These are phyloP conservation scores for Aspergillus mulundensis DNA, from an alignment of 495 filamentous ascomycete species.

Conservation along the genomic window DNA sequence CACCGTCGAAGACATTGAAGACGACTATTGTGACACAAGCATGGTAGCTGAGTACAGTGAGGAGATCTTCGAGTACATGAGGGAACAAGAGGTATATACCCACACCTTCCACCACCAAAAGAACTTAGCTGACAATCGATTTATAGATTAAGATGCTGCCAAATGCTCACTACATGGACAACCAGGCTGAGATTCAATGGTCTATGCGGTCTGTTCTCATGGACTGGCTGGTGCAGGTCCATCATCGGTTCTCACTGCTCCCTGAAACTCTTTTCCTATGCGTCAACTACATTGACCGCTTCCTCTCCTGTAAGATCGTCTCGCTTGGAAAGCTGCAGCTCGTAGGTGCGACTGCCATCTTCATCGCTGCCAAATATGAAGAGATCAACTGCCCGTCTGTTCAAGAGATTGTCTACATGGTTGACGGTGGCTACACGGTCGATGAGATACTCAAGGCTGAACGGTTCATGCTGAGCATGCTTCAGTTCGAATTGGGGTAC, in stretches of 20 bases:
- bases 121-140: constrained; percentile 17
- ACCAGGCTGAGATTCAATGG: constrained; percentile 96
- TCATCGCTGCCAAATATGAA: constrained; percentile 96
- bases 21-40: constrained; percentile 89
- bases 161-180: constrained; percentile 91
- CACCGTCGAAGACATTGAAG: constrained; percentile 65
- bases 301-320: constrained; percentile 90
- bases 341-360: constrained; percentile 92
- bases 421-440: constrained; percentile 79
- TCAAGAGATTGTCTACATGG: constrained; percentile 96
- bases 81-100: constrained; percentile 68
- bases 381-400: constrained; percentile 96
- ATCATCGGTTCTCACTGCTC: constrained; percentile 81
- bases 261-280: constrained; percentile 93
- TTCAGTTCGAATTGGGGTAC: constrained; percentile 92
- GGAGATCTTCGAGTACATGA: constrained; percentile 93
- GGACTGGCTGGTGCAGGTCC: constrained; percentile 97
- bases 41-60: constrained; percentile 97
- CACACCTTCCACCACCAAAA: not conserved
- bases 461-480: constrained; percentile 94
- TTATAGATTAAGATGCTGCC: constrained; percentile 73
- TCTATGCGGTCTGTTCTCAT: constrained; percentile 96
- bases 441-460: constrained; percentile 98
- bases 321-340: constrained; percentile 93
- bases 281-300: constrained; percentile 95